Base-by-base conservation (phyloP, 768 basidiomycete species). In the Tulasnella calospora region DNA sequence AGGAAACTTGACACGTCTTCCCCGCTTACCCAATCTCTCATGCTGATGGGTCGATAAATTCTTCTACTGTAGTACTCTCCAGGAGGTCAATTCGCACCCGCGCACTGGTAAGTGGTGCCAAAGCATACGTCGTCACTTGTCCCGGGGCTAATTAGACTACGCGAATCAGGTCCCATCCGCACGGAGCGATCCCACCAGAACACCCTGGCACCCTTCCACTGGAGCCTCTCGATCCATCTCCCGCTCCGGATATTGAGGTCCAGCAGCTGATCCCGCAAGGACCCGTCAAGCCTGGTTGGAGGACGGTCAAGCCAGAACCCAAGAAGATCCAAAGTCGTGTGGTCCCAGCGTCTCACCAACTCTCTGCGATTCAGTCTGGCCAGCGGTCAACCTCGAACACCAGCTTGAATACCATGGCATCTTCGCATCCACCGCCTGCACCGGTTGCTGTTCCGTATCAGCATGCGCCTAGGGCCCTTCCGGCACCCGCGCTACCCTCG, bases 301-400 rank as follows among this genome's bases (percentile, higher is more conserved):
- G 41, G 35, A 44, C 41, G n/a, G 35, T 71, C 41, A 36, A 27
- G 23, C 71, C 71, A 3, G 71, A 71, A 71, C 71, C 71, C 27
- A 71, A 71, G 35, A 71, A 71, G 35, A 71, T 71, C 71, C 71
- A 44, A 35, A 71, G 71, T 36, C n/a, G 41, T 8, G 71, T 71
- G 2, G 71, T 71, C 57, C 57, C 57, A 12, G 57, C 30, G 57
- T n/a, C 57, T 4, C 57, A 61, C n/a, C 57, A 30, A n/a, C 57
- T n/a, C 27, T 27, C 57, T 9, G 30, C 27, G 0, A 61, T 61
- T 61, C 57, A 61, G n/a, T n/a, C 30, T 13, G 57, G 57, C 12
- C 57, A 61, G 8, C 57, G 57, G 57, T 61, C 57, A 3, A 61
- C 23, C 23, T 61, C 57, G 21, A 61, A 61, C 57, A 61, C 57